Conservation (phyloP, 352 stramenopile species). For the Pythium volutum region DNA sequence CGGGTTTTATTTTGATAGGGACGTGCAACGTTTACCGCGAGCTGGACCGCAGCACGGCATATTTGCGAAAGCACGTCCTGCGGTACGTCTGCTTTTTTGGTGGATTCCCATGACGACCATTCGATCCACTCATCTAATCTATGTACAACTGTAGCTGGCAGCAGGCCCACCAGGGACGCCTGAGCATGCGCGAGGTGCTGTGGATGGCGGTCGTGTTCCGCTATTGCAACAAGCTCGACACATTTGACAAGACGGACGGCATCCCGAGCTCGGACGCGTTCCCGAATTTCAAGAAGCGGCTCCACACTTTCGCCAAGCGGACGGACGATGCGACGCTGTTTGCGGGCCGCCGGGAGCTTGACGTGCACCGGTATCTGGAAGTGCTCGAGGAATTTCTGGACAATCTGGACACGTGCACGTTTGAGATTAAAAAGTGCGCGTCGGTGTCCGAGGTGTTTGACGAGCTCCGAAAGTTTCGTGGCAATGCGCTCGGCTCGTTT, state of each 20-base stretch:
- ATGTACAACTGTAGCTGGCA: constrained; percentile 71
- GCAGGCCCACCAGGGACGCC: constrained; percentile 58
- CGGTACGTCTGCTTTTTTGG: constrained; percentile 26
- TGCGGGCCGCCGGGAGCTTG: constrained; percentile 58
- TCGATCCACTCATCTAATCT: no score
- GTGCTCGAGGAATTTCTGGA: constrained; percentile 66
- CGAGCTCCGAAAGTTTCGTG: constrained; percentile 56
- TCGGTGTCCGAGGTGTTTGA: constrained; percentile 59
- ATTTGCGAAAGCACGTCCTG: constrained; percentile 75
- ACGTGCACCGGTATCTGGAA: constrained; percentile 52
- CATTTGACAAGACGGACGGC: constrained; percentile 72
- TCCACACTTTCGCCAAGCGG: constrained; percentile 55
- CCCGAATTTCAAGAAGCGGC: constrained; percentile 57
- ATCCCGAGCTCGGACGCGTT: constrained; percentile 76
- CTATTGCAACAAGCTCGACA: constrained; percentile 82
- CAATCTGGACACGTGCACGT: constrained; percentile 58
- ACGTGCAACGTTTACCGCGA: constrained; percentile 85
- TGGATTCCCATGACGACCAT: no score
- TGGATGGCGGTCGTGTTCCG: constrained; percentile 83
- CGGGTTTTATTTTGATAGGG: constrained; percentile 28
- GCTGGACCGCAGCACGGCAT: constrained; percentile 76
- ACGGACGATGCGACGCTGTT: constrained; percentile 43
- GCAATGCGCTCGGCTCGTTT: constrained; percentile 79
- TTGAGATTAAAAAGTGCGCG: constrained; percentile 46
- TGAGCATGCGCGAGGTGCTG: constrained; percentile 69